Evolutionary conservation across 192 early-diverging fungal genomes (phyloP), one percentile per base, ranked within the genome.

Genomic region (Coemansia sp.): DNA sequence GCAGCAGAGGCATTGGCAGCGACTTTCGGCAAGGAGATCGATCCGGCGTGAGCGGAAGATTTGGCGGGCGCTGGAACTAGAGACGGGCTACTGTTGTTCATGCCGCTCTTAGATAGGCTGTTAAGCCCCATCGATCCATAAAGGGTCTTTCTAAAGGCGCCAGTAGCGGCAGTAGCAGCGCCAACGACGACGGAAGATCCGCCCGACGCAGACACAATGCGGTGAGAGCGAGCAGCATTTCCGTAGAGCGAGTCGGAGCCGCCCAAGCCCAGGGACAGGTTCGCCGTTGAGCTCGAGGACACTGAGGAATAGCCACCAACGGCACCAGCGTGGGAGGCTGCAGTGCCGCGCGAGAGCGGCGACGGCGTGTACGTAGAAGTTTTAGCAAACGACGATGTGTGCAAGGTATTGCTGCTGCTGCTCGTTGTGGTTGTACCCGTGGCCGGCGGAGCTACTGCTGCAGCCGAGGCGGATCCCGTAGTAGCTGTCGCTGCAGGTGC

Each of bases 191-290:
- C 65, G 11, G 25, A 56, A 33, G 34, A 68, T 53, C 35, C 66
- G 45, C 69, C 64, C 20, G 77, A 80, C n/a, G 77, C 77, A n/a
- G 77, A 80, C 0, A 63, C 72, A 50, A 80, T 72, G 16, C 77
- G 60, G 55, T 80, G 77, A 1, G 72, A 45, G 23, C 77, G 77
- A 6, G 56, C 56, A 6, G 57, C 61, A 13, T 65, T 72, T 35
- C 72, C 77, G 47, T 80, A 80, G 36, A 80, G 67, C 37, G 57
- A 20, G 47, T 65, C 37, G 34, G 70, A 52, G 36, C 57, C 67
- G 11, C 55, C 57, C 55, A 67, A 43, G 0, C 70, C 70, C 13
- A 72, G 50, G n/a, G 69, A 59, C 48, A 55, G 28, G 56, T 20
- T 58, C n/a, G 34, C 56, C 8, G 56, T 58, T 21, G 56, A 58